A percentile compares a stretch with the other conserved stretches of the same genome.
Evolutionary conservation across 2,329 filamentous ascomycete genomes (phyloP).

Genomic region (Xylariaceae sp.): DNA sequence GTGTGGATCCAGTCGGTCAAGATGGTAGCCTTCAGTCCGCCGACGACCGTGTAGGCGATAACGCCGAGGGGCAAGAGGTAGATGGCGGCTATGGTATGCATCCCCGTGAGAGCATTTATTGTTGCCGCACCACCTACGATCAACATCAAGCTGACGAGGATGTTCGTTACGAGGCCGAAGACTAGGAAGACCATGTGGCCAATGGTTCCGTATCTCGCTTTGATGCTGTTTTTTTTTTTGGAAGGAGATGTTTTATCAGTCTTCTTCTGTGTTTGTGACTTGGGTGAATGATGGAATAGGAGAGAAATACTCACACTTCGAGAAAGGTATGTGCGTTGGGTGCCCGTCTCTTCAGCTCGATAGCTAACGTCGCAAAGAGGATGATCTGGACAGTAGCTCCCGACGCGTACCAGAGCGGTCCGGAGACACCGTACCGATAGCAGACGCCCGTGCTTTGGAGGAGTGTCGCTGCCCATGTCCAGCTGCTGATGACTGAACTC

Average conservation of each 20-base stretch:
- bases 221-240: constrained; percentile 20
- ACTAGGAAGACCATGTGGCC: constrained; percentile 75
- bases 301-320: constrained; percentile 52
- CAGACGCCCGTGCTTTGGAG: constrained; percentile 76
- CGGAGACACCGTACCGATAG: constrained; percentile 68
- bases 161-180: constrained; percentile 79
- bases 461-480: constrained; percentile 87
- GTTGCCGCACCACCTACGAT: constrained; percentile 79
- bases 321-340: constrained; percentile 84
- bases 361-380: constrained; percentile 83
- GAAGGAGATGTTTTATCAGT: background rate
- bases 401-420: constrained; percentile 50
- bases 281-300: background rate
- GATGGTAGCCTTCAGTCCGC: constrained; percentile 66
- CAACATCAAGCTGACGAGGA: constrained; percentile 83
- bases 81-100: constrained; percentile 73
- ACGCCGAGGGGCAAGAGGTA: constrained; percentile 79
- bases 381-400: constrained; percentile 76
- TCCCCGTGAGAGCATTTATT: constrained; percentile 63
- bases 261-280: background rate
- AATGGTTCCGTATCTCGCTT: constrained; percentile 26
- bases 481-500: constrained; percentile 64
- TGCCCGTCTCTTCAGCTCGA: constrained; percentile 79
- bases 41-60: constrained; percentile 63
- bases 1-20: constrained; percentile 84